phyloP scores from a whole-genome alignment of 495 filamentous ascomycete species.

The Hapsidospora chrysogenum region DNA sequence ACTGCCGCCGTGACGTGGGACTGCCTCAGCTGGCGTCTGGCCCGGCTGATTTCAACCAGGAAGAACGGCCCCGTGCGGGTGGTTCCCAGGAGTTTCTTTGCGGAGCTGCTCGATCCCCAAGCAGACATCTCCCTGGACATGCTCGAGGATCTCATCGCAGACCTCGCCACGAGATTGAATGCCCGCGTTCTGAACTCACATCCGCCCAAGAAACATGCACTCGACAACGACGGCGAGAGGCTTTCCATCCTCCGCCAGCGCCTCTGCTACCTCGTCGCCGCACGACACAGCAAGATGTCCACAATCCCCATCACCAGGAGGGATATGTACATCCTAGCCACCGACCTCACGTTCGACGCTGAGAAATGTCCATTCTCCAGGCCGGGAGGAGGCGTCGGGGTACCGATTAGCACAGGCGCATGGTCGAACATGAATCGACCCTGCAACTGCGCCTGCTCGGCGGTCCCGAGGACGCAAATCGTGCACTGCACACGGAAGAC shows the following conservation, averaged over 20 bases:
- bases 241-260: not conserved
- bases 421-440: too few species aligned
- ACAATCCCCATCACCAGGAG: not conserved
- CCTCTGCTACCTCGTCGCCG: not conserved
- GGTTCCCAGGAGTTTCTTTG: not conserved
- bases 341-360: not conserved
- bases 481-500: too few species aligned
- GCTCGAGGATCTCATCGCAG: not conserved
- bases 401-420: too few species aligned
- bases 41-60: too few species aligned
- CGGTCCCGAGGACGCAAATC: too few species aligned
- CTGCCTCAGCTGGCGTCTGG: not conserved
- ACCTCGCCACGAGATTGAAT: not conserved
- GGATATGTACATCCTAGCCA: not conserved
- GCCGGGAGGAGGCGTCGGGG: too few species aligned
- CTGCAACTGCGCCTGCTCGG: too few species aligned
- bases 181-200: not conserved
- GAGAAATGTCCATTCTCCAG: too few species aligned
- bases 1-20: not conserved
- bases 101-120: not conserved
- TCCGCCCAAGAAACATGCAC: not conserved
- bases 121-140: too few species aligned
- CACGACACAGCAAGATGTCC: not conserved
- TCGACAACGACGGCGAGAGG: not conserved
- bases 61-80: not conserved